phyloP scores from a whole-genome alignment of 805 yeast species.

The baker's yeast (Saccharomyces cerevisiae) region DNA sequence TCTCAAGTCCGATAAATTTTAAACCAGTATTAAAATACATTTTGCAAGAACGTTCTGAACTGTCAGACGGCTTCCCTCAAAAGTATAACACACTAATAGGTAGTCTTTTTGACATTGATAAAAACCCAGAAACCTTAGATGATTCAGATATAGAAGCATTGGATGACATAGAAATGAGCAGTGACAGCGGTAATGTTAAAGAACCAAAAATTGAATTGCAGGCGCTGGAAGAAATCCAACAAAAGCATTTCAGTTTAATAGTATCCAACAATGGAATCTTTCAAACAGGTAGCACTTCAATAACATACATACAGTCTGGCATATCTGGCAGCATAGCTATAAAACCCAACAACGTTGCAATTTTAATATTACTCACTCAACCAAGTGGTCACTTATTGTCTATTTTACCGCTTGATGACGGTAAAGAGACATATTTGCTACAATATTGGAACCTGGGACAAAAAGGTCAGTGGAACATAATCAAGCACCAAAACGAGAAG shows the following conservation, averaged over 20 bases:
- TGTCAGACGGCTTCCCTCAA: background rate
- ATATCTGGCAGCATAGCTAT: slow-evolving; percentile 3
- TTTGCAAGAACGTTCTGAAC: background rate
- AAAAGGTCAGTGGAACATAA: slow-evolving; percentile 14
- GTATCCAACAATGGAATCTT: background rate
- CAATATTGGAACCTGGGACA: slow-evolving; percentile 19
- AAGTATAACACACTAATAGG: background rate
- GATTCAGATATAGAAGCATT: slow-evolving; percentile 18
- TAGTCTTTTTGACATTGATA: slow-evolving; percentile 6
- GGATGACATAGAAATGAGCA: background rate
- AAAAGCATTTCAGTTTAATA: background rate
- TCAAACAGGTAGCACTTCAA: background rate
- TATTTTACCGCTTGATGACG: slow-evolving; percentile 7
- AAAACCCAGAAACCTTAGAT: slow-evolving; percentile 23
- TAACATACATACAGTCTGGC: background rate
- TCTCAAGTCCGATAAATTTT: background rate
- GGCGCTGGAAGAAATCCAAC: background rate
- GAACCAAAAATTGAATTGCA: background rate
- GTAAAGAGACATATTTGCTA: slow-evolving; percentile 5
- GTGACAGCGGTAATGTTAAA: background rate
- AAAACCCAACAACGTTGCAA: background rate
- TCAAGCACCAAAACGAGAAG: slow-evolving; percentile 5
- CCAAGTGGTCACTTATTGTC: slow-evolving; percentile 13
- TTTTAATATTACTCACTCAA: slow-evolving; percentile 11
- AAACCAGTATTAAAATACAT: background rate